Base-by-base conservation (phyloP, 345 rosid species). In the Linum usitatissimum region DNA sequence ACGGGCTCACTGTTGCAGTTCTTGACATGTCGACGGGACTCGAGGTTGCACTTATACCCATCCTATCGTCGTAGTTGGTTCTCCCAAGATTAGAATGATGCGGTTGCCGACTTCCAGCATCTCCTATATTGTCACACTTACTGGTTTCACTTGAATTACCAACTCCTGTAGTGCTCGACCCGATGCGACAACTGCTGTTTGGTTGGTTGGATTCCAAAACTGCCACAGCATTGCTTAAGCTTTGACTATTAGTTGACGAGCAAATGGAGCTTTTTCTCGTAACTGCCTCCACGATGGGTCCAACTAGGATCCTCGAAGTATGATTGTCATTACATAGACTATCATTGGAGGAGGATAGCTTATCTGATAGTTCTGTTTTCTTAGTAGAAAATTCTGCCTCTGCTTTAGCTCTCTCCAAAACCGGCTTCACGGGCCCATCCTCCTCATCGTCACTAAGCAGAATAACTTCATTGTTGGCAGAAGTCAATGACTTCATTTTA, bases 391-490 rank as follows among this genome's bases (percentile, higher is more conserved):
- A 42, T 58, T 23, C 63, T 70, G 60, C 77, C 23, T 68, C 72
- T 62, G 58, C 77, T 23, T 68, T 72, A 60, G 66, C 68, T 68
- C 57, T 66, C 76, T 68, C 73, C 20, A 65, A 67, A 76, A 59
- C 67, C 68, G 71, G 71, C 72, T 76, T 85, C 76, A 71, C 61
- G 39, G 75, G 71, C 66, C 72, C 86, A 58, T 77, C 76, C 59
- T 71, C 85, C 71, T 94, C 95, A 66, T 94, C 99, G 64, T 88
- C 95, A 59, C 95, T 92, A 57, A 86, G 85, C 65, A 79, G 74
- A 68, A 94, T 85, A 65, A 86, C 66, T 69, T 78, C 69, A 66
- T 74, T 73, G 23, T 75, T 71, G 62, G 49, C 68, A 51, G 66
- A 68, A 66, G 48, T 70, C 45, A 77, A 69, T 63, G 70, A 57